Conservation (phyloP, 2,329 filamentous ascomycete species). For the Ustulina deusta region DNA sequence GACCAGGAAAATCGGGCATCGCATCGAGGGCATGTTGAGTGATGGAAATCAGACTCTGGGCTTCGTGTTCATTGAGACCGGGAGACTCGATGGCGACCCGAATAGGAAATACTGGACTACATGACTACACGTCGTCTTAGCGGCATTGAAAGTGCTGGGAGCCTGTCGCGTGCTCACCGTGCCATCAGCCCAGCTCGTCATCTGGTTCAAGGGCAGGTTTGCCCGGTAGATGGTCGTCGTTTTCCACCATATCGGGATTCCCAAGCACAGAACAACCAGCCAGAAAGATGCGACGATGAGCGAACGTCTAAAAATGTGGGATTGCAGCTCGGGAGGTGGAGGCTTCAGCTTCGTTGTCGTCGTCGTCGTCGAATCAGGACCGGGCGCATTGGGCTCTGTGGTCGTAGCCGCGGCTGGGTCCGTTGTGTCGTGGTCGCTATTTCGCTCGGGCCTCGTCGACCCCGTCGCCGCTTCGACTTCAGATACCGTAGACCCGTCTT, state of each 20-base stretch:
- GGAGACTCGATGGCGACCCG: conserved; percentile 82
- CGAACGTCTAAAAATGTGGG: conserved; percentile 76
- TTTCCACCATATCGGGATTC: conserved; percentile 94
- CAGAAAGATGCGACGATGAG: conserved; percentile 90
- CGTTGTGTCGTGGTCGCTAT: not conserved
- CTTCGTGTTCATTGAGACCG: conserved; percentile 73
- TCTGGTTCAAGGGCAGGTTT: conserved; percentile 81
- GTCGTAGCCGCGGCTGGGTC: conserved; percentile 12
- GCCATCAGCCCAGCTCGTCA: conserved; percentile 92
- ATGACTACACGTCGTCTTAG: conserved; percentile 69
- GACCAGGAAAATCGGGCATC: conserved; percentile 85
- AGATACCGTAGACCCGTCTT: conserved; percentile 22
- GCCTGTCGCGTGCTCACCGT: conserved; percentile 67
- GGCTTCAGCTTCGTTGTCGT: conserved; percentile 51
- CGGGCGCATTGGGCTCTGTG: conserved; percentile 1
- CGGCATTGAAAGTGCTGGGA: not conserved
- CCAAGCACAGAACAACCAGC: conserved; percentile 84
- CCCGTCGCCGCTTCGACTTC: conserved; percentile 12
- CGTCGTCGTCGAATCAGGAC: conserved; percentile 19
- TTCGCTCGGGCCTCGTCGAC: not conserved
- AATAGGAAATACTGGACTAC: conserved; percentile 87
- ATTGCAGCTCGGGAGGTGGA: conserved; percentile 82
- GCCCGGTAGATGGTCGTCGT: conserved; percentile 94
- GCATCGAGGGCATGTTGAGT: conserved; percentile 89
- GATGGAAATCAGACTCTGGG: conserved; percentile 78